Evolutionary conservation across 2,329 filamentous ascomycete genomes (phyloP).

Genomic region (Pyrenophora tritici-repentis): DNA sequence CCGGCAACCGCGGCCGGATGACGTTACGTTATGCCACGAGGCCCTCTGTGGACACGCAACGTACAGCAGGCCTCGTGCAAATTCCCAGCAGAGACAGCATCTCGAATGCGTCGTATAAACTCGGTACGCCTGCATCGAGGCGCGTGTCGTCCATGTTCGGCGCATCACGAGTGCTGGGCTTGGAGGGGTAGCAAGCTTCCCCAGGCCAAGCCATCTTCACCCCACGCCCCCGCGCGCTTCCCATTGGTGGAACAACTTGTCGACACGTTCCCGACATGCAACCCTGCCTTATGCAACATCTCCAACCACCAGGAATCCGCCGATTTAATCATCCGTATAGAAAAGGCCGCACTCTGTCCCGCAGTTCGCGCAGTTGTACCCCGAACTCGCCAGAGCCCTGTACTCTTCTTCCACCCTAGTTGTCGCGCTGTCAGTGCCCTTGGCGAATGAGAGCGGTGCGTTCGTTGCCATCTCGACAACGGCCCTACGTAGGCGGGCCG

Average conservation of each 20-base stretch:
- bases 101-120: no score
- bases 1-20: constrained; percentile 39
- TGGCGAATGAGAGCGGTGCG: constrained; percentile 35
- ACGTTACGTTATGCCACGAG: constrained; percentile 10
- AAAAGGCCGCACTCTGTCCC: constrained; percentile 42
- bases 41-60: not conserved
- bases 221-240: constrained; percentile 28
- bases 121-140: no score
- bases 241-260: constrained; percentile 40
- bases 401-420: constrained; percentile 28
- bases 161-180: not conserved
- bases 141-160: not conserved
- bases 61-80: no score
- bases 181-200: constrained; percentile 29
- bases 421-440: constrained; percentile 21
- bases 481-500: constrained; percentile 18
- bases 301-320: constrained; percentile 28
- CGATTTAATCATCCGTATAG: constrained; percentile 43
- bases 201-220: constrained; percentile 40
- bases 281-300: constrained; percentile 28
- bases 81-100: no score
- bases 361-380: constrained; percentile 40
- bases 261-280: constrained; percentile 26
- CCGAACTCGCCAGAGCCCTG: constrained; percentile 36
- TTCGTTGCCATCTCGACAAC: constrained; percentile 30